phyloP scores from a whole-genome alignment of 352 stramenopile genomes.

The Phytophthora kernoviae region DNA sequence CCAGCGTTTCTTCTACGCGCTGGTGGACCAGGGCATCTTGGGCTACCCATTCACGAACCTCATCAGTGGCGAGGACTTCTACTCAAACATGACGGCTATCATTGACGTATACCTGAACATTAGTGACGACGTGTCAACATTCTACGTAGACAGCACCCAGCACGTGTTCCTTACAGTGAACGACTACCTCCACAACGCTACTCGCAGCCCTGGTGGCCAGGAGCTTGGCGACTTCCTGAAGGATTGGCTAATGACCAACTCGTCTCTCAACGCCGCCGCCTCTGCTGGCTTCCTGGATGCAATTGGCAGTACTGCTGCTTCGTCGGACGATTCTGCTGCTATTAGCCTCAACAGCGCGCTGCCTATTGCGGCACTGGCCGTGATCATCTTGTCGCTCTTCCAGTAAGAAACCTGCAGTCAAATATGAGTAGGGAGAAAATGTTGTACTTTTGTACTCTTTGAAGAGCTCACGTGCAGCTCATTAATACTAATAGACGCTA shows the following conservation, averaged over 20 bases:
- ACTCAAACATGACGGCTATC: conserved; percentile 55
- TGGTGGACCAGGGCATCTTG: conserved; percentile 56
- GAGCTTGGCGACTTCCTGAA: conserved; percentile 41
- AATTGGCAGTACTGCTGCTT: conserved; percentile 14
- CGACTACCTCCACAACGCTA: conserved; percentile 56
- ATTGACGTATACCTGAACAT: conserved; percentile 55
- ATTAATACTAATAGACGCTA: conserved; percentile 30
- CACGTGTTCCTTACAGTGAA: conserved; percentile 56
- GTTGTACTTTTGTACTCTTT: background rate
- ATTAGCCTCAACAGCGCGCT: conserved; percentile 17
- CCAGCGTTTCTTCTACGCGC: conserved; percentile 73
- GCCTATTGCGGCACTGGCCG: conserved; percentile 11
- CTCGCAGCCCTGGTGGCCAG: conserved; percentile 38
- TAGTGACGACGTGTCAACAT: conserved; percentile 52
- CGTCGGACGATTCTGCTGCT: conserved; percentile 19
- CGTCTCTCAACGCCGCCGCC: conserved; percentile 32
- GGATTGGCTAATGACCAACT: conserved; percentile 44
- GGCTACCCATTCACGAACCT: conserved; percentile 57
- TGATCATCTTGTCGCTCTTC: conserved; percentile 27
- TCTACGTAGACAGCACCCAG: conserved; percentile 53
- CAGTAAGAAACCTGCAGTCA: conserved; percentile 21
- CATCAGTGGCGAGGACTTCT: conserved; percentile 64
- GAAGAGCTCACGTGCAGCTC: conserved; percentile 16
- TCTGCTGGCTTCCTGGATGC: conserved; percentile 20
- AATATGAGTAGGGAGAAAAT: conserved; percentile 20